These are phyloP conservation scores for Cyclotella kingstonii DNA, from an alignment of 108 stramenopile species.

Conservation along the genomic window DNA sequence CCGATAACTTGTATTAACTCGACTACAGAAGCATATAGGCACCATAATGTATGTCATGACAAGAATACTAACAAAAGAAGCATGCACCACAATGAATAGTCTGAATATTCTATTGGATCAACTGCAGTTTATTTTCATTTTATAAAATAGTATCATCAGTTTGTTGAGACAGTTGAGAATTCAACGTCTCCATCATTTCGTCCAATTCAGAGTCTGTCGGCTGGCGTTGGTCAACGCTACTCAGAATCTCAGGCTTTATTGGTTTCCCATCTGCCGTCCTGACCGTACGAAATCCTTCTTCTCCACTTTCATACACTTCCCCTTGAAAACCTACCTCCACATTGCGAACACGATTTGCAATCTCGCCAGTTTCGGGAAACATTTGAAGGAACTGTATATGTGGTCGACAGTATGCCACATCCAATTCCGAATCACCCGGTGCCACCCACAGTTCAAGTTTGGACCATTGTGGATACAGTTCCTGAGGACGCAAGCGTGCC, in stretches of 20 bases:
- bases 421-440: conserved; percentile 82
- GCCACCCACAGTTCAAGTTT: conserved; percentile 71
- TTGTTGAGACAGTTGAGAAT: no score
- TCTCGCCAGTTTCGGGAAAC: conserved; percentile 37
- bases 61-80: no score
- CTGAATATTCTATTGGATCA: no score
- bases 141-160: no score
- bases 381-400: conserved; percentile 49
- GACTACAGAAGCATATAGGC: no score
- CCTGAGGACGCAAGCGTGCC: conserved; percentile 64
- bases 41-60: no score
- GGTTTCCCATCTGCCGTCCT: conserved; percentile 71
- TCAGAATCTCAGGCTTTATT: conserved; percentile 56
- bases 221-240: conserved; percentile 29
- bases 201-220: conserved; percentile 62
- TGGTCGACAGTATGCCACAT: conserved; percentile 81
- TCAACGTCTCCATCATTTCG: conserved; percentile 49
- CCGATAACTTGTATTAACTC: no score
- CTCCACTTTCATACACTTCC: conserved; percentile 67
- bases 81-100: no score
- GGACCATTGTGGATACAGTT: conserved; percentile 63
- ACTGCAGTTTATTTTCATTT: no score
- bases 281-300: conserved; percentile 77
- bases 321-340: conserved; percentile 75
- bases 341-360: conserved; percentile 39